These are phyloP conservation scores for Candolleomyces efflorescens DNA, from an alignment of 768 basidiomycete genomes.

Conservation along the genomic window DNA sequence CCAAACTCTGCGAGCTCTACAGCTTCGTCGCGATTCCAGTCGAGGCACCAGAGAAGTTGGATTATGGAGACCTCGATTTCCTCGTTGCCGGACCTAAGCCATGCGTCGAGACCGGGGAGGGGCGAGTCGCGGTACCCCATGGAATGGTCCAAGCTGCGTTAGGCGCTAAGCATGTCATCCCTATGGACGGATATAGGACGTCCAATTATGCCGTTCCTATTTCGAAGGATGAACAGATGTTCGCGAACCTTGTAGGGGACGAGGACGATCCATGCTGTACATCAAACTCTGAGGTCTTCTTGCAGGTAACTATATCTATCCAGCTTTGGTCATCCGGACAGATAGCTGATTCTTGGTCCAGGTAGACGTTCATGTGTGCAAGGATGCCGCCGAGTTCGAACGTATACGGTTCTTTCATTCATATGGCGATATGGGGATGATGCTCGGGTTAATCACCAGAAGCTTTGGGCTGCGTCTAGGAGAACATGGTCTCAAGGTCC, in stretches of 20 bases:
- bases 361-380: constrained; percentile 63
- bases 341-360: constrained; percentile 17
- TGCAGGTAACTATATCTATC: constrained; percentile 29
- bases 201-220: constrained; percentile 61
- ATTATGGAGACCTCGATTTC: constrained; percentile 70
- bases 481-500: constrained; percentile 56
- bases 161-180: constrained; percentile 43
- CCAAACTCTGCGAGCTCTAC: constrained; percentile 44
- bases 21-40: constrained; percentile 47
- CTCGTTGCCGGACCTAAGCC: constrained; percentile 47
- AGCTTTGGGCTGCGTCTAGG: constrained; percentile 49
- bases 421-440: constrained; percentile 73
- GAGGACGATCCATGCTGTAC: constrained; percentile 25
- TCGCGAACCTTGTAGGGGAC: constrained; percentile 27
- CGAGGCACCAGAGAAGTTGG: constrained; percentile 62
- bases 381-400: constrained; percentile 44
- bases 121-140: constrained; percentile 24
- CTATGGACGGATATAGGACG: constrained; percentile 48
- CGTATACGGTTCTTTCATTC: constrained; percentile 52
- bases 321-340: not conserved
- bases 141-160: constrained; percentile 35
- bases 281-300: constrained; percentile 32
- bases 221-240: constrained; percentile 25
- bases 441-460: constrained; percentile 52
- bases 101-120: not conserved